Evolutionary conservation across 2,329 filamentous ascomycete species (phyloP).

Genomic region (Colletotrichum shisoi): DNA sequence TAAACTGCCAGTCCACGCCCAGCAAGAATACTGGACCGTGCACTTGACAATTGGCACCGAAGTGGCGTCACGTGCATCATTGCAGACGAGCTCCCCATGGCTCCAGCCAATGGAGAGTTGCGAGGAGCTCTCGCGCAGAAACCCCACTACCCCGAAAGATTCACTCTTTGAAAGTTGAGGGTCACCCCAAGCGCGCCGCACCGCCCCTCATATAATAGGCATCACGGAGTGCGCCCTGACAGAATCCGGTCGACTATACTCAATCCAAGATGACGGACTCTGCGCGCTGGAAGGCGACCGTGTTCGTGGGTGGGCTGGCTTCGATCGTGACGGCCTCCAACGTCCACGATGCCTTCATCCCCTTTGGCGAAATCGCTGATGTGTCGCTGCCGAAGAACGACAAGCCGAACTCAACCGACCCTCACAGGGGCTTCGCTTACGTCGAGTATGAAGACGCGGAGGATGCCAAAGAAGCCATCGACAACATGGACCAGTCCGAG

Average conservation of each 20-base stretch:
- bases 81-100: conserved; percentile 16
- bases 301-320: conserved; percentile 91
- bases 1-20: conserved; percentile 13
- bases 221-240: neutral
- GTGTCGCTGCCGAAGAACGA: conserved; percentile 91
- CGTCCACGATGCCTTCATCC: conserved; percentile 90
- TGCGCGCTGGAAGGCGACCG: conserved; percentile 84
- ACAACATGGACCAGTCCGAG: conserved; percentile 99
- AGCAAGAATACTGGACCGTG: conserved; percentile 28
- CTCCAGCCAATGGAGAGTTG: conserved; percentile 29
- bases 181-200: neutral
- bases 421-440: conserved; percentile 93
- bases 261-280: conserved; percentile 75
- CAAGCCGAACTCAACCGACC: conserved; percentile 76
- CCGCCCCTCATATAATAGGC: neutral
- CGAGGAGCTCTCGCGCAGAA: conserved; percentile 26
- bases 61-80: conserved; percentile 33
- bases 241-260: neutral
- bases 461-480: conserved; percentile 93
- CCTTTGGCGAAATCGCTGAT: conserved; percentile 94
- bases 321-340: conserved; percentile 76
- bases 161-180: conserved; percentile 11
- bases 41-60: conserved; percentile 10
- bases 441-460: conserved; percentile 88
- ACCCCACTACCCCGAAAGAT: conserved; percentile 33